Conservation (phyloP, 768 basidiomycete species). For the Vishniacozyma victoriae region DNA sequence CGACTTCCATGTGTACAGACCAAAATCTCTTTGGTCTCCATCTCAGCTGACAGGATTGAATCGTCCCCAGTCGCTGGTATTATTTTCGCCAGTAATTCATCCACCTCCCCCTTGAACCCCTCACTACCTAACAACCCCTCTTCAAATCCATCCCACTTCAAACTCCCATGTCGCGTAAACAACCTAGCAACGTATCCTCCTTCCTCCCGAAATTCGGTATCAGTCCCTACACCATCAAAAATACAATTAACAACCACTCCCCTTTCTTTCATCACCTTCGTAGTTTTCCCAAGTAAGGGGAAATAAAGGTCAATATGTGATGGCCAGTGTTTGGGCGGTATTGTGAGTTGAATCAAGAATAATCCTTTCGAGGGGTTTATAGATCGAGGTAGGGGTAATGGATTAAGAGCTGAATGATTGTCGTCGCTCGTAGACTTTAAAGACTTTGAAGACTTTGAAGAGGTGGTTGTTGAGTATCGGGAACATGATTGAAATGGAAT, state of each 20-base stretch:
- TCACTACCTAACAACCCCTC: neutral
- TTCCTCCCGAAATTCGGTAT: slow-evolving; percentile 2
- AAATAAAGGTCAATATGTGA: slow-evolving; percentile 34
- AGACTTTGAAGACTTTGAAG: too few relatives aligned
- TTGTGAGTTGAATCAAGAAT: slow-evolving; percentile 28
- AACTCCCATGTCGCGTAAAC: slow-evolving; percentile 34
- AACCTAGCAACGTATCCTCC: slow-evolving; percentile 28
- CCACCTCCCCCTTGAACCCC: slow-evolving; percentile 4
- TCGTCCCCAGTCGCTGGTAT: neutral
- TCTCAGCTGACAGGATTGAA: neutral
- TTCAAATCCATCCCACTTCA: too few relatives aligned
- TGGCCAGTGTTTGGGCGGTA: slow-evolving; percentile 32
- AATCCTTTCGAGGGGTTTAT: slow-evolving; percentile 20
- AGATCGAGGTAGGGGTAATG: slow-evolving; percentile 29
- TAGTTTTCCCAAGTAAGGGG: slow-evolving; percentile 15
- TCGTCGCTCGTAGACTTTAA: too few relatives aligned
- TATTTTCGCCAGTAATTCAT: too few relatives aligned
- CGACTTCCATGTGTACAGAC: slow-evolving; percentile 74
- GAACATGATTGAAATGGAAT: too few relatives aligned
- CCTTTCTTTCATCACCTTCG: slow-evolving; percentile 9
- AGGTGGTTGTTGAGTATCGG: too few relatives aligned
- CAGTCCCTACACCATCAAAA: slow-evolving; percentile 23
- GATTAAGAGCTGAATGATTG: too few relatives aligned
- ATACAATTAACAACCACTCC: slow-evolving; percentile 31
- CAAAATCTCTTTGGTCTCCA: slow-evolving; percentile 23